Base-by-base conservation (phyloP, 306 rosid genomes). In the Lablab purpureus region DNA sequence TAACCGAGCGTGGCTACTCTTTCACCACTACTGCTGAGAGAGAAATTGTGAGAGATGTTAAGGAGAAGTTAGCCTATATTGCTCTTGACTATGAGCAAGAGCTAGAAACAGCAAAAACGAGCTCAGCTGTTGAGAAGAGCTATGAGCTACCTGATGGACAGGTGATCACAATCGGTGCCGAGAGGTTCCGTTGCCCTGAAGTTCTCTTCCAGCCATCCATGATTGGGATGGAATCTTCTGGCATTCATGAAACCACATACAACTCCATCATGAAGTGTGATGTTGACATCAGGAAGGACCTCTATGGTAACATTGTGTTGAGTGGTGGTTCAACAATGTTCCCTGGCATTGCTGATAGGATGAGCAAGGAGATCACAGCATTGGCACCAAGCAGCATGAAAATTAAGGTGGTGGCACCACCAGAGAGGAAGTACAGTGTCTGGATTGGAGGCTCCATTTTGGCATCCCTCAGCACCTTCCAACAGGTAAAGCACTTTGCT, bases 401-500 rank as follows among this genome's bases (percentile, higher is more conserved):
- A 76, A 92, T 94, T 78, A 94, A 94, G 86, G 98, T 92, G 30
- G 98, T 94, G 2, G 98, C 98, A 46, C 98, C 98, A 2, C 98
- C 98, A 0, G 98, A 94, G 89, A 87, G 98, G 83, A 94, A 94
- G 87, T 94, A 94, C 74, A 94, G 98, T 86, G 98, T 92, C 81
- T 92, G 97, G 97, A 94, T 94, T 60, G 98, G 98, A 73, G 98
- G 98, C 77, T 94, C 98, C 82, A 94, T 94, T 76, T 87, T 94
- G 85, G 98, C 98, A 30, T 94, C 98, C 67, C 98, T 94, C 88
- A 94, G 97, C 90, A 94, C 98, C 86, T 94, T 94, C 97, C 98
- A 94, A 87, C 98, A 94, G 98, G 98, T 94, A 90, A 12, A 28
- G 13, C 71, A 25, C 62, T 22, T 43, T 3, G 59, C 27, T 49